phyloP scores from a whole-genome alignment of 352 stramenopile species.

The Hyphochytrium catenoides region DNA sequence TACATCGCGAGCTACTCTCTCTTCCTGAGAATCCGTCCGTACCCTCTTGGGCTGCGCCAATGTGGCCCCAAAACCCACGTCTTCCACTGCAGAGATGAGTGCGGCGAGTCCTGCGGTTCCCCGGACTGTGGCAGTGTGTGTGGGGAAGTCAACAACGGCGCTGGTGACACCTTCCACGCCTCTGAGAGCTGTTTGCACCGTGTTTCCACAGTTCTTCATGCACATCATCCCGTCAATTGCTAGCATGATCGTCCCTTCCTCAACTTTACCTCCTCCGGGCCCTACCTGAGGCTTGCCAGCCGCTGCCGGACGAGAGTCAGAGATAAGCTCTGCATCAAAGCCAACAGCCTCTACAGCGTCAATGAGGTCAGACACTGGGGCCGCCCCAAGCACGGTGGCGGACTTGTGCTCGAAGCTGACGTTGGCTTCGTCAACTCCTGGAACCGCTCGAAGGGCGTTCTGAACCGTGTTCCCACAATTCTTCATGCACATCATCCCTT shows the following conservation, averaged over 20 bases:
- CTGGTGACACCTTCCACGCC: conserved; percentile 34
- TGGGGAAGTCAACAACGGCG: conserved; percentile 42
- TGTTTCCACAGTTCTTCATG: conserved; percentile 34
- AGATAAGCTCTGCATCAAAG: conserved; percentile 29
- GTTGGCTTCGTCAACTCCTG: conserved; percentile 38
- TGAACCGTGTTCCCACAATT: conserved; percentile 76
- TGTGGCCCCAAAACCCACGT: conserved; percentile 13
- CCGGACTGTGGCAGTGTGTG: conserved; percentile 29
- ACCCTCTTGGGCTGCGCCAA: too few relatives aligned
- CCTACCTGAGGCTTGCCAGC: not conserved
- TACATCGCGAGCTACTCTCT: too few relatives aligned
- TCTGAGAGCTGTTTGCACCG: conserved; percentile 36
- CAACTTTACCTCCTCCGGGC: conserved; percentile 4
- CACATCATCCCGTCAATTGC: conserved; percentile 53
- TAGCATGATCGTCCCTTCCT: conserved; percentile 19
- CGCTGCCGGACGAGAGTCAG: not conserved
- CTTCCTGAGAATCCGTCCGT: too few relatives aligned
- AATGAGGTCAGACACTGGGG: conserved; percentile 23
- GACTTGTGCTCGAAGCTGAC: conserved; percentile 44
- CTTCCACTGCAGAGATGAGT: conserved; percentile 12
- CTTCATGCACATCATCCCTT: conserved; percentile 82
- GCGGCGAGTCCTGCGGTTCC: too few relatives aligned
- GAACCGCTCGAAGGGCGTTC: conserved; percentile 29
- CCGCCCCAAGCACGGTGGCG: conserved; percentile 26
- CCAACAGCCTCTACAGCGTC: conserved; percentile 31